Base-by-base conservation (phyloP, 2,329 filamentous ascomycete species). In the Diaporthe batatas region DNA sequence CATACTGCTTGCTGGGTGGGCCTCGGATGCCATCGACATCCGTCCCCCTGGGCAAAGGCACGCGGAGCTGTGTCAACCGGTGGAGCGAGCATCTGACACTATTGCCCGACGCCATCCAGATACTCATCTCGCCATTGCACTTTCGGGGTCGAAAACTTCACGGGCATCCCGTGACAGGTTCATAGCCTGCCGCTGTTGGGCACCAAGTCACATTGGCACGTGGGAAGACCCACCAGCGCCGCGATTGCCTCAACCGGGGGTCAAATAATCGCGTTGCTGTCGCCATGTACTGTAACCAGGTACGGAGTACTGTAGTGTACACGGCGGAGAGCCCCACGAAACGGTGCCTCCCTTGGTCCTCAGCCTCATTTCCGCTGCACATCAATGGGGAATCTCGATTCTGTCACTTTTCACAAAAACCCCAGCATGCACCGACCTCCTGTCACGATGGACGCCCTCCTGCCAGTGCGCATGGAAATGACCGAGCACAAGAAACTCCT, bases 401-500 rank as follows among this genome's bases (percentile, higher is more conserved):
- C 29, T 53, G 39, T 49, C 57, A 36, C 42, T 70, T 51, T 70
- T 59, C 5, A 29, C 29, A 29, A 29, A 11, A n/a, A n/a, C 51
- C 39, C 53, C 53, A 25, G 36, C 29, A 49, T 36, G 29, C 67
- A 23, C 53, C 53, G 32, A 62, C 39, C 47, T 53, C 47, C 68
- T 53, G 68, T 54, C 55, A 70, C 55, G 55, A 62, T 59, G 25
- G 54, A 59, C 36, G 68, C 23, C 32, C 42, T 39, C 12, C 47
- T 18, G 68, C 49, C 68, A 34, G 68, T 70, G 55, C 68, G 47
- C 58, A 57, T 73, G 72, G 72, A 73, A 64, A 73, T 73, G 68
- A 73, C 72, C 72, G 72, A 67, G 39, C 39, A 32, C 42, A 29
- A 42, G 44, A 58, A 55, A 29, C 58, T 55, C 34, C n/a, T 71